Percentiles rank a stretch among this genome's conserved stretches.
Evolutionary conservation across 306 rosid genomes (phyloP).

Genomic region (Vicia sativa): DNA sequence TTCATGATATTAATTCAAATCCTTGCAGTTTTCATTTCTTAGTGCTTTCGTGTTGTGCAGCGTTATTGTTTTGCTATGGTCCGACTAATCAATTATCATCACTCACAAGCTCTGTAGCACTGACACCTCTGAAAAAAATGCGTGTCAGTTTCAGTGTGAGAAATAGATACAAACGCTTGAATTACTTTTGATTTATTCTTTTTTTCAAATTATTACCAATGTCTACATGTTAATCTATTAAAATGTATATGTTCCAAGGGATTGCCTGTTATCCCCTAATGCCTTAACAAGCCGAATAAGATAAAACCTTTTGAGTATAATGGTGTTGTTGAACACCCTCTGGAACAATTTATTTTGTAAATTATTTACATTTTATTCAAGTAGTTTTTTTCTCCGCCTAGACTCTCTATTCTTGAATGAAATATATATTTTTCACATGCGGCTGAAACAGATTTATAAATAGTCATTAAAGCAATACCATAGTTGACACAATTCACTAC

Average conservation of each 20-base stretch:
- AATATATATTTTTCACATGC: slow-evolving; percentile 19
- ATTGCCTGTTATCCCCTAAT: neutral
- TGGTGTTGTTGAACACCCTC: slow-evolving; percentile 6
- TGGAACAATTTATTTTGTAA: slow-evolving; percentile 2
- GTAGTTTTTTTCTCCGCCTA: slow-evolving; percentile 10
- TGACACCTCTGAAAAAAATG: too few species aligned
- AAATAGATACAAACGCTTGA: too few species aligned
- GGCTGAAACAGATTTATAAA: neutral
- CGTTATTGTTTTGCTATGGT: slow-evolving; percentile 12
- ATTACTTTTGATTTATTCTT: too few species aligned
- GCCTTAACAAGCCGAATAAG: slow-evolving; percentile 6
- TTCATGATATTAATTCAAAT: slow-evolving; percentile 22
- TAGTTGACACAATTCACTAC: slow-evolving; percentile 10
- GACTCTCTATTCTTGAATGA: slow-evolving; percentile 6
- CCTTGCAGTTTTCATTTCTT: slow-evolving; percentile 23
- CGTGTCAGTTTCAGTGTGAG: too few species aligned
- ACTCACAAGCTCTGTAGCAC: neutral
- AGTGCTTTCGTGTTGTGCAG: slow-evolving; percentile 8
- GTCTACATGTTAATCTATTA: slow-evolving; percentile 2
- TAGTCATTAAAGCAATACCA: slow-evolving; percentile 11
- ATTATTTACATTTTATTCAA: neutral
- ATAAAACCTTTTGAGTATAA: neutral
- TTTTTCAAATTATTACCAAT: too few species aligned
- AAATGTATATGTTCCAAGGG: slow-evolving; percentile 23
- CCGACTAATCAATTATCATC: slow-evolving; percentile 5